Conservation (phyloP, 2,329 filamentous ascomycete genomes). For the Penicillium sp. region DNA sequence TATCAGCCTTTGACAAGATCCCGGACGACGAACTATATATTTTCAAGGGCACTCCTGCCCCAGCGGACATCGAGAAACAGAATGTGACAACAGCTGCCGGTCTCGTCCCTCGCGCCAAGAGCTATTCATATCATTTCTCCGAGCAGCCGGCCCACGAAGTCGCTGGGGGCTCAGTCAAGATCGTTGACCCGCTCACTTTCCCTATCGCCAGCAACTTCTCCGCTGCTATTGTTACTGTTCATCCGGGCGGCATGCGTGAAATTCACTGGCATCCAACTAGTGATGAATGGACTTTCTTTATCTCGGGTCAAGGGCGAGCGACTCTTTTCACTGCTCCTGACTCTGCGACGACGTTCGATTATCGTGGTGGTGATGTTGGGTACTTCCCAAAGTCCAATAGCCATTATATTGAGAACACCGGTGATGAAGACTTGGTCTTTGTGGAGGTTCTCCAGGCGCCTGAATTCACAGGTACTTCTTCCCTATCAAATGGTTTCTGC, state of each 20-base stretch:
- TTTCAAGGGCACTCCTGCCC: conserved; percentile 58
- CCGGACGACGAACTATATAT: conserved; percentile 65
- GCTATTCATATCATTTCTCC: conserved; percentile 63
- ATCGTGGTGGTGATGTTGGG: conserved; percentile 63
- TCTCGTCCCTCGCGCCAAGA: conserved; percentile 57
- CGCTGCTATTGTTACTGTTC: conserved; percentile 61
- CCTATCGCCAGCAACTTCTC: conserved; percentile 64
- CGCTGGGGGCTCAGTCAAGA: conserved; percentile 62
- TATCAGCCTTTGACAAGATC: conserved; percentile 52
- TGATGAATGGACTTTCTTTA: conserved; percentile 75
- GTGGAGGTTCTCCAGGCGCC: conserved; percentile 66
- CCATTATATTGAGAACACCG: conserved; percentile 72
- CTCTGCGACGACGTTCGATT: conserved; percentile 66
- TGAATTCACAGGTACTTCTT: conserved; percentile 45
- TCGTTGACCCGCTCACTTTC: conserved; percentile 68
- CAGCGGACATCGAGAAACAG: conserved; percentile 58
- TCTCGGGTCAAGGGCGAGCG: conserved; percentile 60
- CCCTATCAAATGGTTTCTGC: neutral
- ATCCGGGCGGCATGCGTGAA: conserved; percentile 63
- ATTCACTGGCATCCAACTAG: conserved; percentile 77
- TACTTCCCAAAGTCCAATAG: conserved; percentile 70
- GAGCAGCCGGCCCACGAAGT: conserved; percentile 58
- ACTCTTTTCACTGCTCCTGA: conserved; percentile 65
- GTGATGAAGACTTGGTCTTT: conserved; percentile 64
- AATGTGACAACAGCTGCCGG: conserved; percentile 52